Base-by-base conservation (phyloP, 495 filamentous ascomycete genomes). In the Xylaria intraflava region DNA sequence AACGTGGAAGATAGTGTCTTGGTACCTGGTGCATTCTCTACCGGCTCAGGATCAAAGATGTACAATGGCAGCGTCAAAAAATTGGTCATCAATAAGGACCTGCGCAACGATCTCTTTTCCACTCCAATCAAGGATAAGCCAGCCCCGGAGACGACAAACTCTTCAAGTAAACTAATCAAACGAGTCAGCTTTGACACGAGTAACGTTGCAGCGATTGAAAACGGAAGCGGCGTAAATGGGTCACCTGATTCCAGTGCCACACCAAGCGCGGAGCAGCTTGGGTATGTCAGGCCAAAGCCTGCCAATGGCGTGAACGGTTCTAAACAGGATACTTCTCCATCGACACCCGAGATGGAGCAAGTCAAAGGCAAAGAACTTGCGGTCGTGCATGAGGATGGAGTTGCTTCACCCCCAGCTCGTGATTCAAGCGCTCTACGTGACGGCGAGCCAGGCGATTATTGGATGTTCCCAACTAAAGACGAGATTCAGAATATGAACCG, bases 131-230 rank as follows among this genome's bases (percentile, higher is more conserved):
- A 76, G 55, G 74, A 77, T 43, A 75, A 72, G 31, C 56, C 57
- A 35, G 42, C 51, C 2, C 57, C 62, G 9, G 72, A 77, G 27
- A 64, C 66, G 14, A 58, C 65, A 29, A 78, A 62, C 57, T 77
- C 76, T 45, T 76, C 80, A 52, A 79, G 83, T 23, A 81, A 81
- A 65, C 69, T 87, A 56, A 87, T 82, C 61, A 96, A 95, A 72
- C 82, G 83, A 51, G 93, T 96, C 47, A 95, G 89, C 70, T 97
- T 97, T 61, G 89, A 95, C 61, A 80, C 83, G 9, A 75, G 73
- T 56, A 72, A 76, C 14, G 66, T 72, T 3, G 66, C 65, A 9
- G 65, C 71, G 11, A 69, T 59, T 47, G 72, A 73, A 45, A 62
- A 70, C 26, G 64, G 62, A 14, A 67, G 65, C 44, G 67, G 71